Evolutionary conservation across 148 eudicot genomes (phyloP).

Genomic region (Arbutus unedo): DNA sequence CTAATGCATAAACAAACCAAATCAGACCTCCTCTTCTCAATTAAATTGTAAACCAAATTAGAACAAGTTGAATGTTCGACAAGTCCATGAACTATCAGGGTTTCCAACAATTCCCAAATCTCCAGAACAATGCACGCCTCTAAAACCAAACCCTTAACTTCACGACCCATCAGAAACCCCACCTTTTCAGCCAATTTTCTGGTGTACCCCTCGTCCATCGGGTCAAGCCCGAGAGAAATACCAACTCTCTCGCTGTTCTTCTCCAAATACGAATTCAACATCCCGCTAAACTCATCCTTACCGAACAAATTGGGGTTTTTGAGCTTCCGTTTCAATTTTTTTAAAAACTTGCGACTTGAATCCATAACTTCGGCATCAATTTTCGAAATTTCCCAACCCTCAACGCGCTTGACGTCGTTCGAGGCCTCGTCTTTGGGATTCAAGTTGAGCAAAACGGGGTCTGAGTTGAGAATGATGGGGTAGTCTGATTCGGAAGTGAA

Average conservation of each 20-base stretch:
- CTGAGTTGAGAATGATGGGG: slow-evolving; percentile 44
- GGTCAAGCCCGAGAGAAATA: slow-evolving; percentile 13
- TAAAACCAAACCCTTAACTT: slow-evolving; percentile 57
- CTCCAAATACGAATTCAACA: slow-evolving; percentile 38
- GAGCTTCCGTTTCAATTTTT: slow-evolving; percentile 33
- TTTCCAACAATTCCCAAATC: slow-evolving; percentile 52
- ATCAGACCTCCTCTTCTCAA: slow-evolving; percentile 44
- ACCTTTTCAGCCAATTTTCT: slow-evolving; percentile 40
- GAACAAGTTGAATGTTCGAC: slow-evolving; percentile 43
- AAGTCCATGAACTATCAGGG: slow-evolving; percentile 44
- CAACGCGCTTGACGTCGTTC: slow-evolving; percentile 39
- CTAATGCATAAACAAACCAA: slow-evolving; percentile 65
- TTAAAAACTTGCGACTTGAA: slow-evolving; percentile 26
- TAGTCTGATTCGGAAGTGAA: slow-evolving; percentile 26
- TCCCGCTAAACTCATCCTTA: slow-evolving; percentile 25
- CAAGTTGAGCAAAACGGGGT: slow-evolving; percentile 38
- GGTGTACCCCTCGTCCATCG: slow-evolving; percentile 22
- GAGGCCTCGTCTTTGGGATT: slow-evolving; percentile 34
- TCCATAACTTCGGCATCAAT: slow-evolving; percentile 31
- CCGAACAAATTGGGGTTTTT: slow-evolving; percentile 33
- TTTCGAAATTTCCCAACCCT: slow-evolving; percentile 53
- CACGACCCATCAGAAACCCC: slow-evolving; percentile 56
- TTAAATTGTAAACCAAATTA: slow-evolving; percentile 41
- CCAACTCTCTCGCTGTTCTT: slow-evolving; percentile 29
- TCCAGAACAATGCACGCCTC: slow-evolving; percentile 54